These are phyloP conservation scores for Cytospora mali DNA, from an alignment of 2,329 filamentous ascomycete species.

Conservation along the genomic window DNA sequence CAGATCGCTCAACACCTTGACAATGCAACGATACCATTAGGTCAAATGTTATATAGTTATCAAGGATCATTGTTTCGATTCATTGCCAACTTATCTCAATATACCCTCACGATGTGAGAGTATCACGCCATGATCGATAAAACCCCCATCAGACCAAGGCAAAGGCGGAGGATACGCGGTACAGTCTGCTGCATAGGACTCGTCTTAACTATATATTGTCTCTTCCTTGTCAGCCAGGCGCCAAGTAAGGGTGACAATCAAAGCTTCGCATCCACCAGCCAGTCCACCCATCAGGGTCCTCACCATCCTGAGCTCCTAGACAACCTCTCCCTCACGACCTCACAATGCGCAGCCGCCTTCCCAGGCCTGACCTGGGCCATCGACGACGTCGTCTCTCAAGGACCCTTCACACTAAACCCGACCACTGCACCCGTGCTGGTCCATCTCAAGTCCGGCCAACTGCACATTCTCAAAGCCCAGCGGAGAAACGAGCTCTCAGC, in stretches of 20 bases:
- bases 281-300: not conserved
- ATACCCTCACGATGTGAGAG: constrained; percentile 14
- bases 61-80: not conserved
- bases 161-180: constrained; percentile 32
- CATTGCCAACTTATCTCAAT: not conserved
- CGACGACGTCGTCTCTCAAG: constrained; percentile 47
- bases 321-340: constrained; percentile 44
- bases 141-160: constrained; percentile 29
- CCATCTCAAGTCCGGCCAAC: constrained; percentile 46
- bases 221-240: constrained; percentile 31
- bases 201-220: constrained; percentile 32
- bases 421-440: constrained; percentile 44
- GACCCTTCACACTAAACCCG: constrained; percentile 45
- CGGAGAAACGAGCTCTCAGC: constrained; percentile 44
- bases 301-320: constrained; percentile 33
- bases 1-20: constrained; percentile 2
- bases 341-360: constrained; percentile 48
- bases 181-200: constrained; percentile 29
- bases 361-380: constrained; percentile 51
- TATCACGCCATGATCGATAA: constrained; percentile 29
- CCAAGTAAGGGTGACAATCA: not conserved
- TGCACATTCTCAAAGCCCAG: constrained; percentile 49
- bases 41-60: no score
- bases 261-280: not conserved
- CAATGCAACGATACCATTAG: not conserved